Evolutionary conservation across 2,329 filamentous ascomycete genomes (phyloP).

Genomic region (Neodidymelliopsis sp.): DNA sequence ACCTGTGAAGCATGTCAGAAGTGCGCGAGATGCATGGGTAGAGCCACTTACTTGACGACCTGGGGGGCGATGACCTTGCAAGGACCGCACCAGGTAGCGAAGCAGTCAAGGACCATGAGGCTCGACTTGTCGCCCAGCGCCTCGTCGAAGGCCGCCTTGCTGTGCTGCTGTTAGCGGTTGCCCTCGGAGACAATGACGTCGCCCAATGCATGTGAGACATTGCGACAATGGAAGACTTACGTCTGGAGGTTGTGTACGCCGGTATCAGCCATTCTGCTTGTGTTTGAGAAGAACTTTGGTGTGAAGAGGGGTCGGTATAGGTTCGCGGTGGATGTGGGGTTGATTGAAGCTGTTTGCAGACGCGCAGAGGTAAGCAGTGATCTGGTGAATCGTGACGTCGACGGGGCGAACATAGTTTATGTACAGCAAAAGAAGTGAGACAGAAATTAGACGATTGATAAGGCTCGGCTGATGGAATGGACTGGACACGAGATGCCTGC

Average conservation of each 20-base stretch:
- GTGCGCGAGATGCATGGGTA: neutral
- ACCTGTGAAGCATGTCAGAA: conserved; percentile 52
- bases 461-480: conserved; percentile 45
- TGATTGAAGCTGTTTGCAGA: conserved; percentile 43
- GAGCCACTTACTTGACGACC: conserved; percentile 66
- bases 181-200: conserved; percentile 22
- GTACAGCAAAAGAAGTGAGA: conserved; percentile 32
- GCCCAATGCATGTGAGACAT: conserved; percentile 9
- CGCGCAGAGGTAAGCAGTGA: conserved; percentile 54
- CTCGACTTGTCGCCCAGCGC: conserved; percentile 62
- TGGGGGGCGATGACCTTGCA: conserved; percentile 89
- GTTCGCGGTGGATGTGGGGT: conserved; percentile 36
- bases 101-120: conserved; percentile 83
- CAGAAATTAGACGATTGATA: conserved; percentile 43
- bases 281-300: conserved; percentile 51
- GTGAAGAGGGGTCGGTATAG: conserved; percentile 46
- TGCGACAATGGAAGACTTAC: conserved; percentile 44
- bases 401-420: conserved; percentile 52
- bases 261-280: conserved; percentile 52
- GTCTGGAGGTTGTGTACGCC: conserved; percentile 59
- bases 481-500: conserved; percentile 33
- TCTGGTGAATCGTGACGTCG: conserved; percentile 47
- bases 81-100: conserved; percentile 90
- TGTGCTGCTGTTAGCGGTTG: conserved; percentile 44
- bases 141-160: conserved; percentile 65